Evolutionary conservation across 2,329 filamentous ascomycete species (phyloP).

Genomic region (Cercospora sp.): DNA sequence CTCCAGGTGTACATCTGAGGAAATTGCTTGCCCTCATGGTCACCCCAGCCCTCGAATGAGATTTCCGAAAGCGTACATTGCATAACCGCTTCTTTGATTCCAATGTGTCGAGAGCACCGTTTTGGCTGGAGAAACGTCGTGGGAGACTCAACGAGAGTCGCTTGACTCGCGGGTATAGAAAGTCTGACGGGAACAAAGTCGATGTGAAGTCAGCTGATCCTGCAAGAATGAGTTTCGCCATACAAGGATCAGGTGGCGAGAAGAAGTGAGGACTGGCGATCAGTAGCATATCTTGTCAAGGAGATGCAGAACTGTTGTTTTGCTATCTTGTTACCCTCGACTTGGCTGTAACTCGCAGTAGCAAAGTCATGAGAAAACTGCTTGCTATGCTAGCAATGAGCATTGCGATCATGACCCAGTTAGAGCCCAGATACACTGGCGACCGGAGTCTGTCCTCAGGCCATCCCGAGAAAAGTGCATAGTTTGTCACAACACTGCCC

Average conservation of each 20-base stretch:
- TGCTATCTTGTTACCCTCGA: background rate
- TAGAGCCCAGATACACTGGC: constrained; percentile 56
- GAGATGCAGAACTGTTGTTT: background rate
- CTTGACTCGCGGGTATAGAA: background rate
- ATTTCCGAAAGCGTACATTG: background rate
- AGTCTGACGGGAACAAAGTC: background rate
- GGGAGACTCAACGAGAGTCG: background rate
- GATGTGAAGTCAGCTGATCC: background rate
- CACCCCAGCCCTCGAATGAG: background rate
- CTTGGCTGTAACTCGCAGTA: constrained; percentile 51
- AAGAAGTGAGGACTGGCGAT: background rate
- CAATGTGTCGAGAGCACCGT: background rate
- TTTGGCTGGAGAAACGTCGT: background rate
- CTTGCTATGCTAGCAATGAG: constrained; percentile 74
- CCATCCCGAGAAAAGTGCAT: constrained; percentile 88
- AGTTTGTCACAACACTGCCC: constrained; percentile 83
- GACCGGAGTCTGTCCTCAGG: constrained; percentile 65
- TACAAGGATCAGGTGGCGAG: background rate
- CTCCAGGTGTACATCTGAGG: background rate
- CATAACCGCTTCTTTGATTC: background rate
- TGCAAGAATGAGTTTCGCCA: background rate
- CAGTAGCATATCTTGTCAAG: background rate
- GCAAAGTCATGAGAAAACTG: constrained; percentile 66
- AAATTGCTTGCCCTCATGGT: background rate
- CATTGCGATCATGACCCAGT: constrained; percentile 85